Evolutionary conservation across 441 rosid species (phyloP).

Genomic region (Brassica hybrid): DNA sequence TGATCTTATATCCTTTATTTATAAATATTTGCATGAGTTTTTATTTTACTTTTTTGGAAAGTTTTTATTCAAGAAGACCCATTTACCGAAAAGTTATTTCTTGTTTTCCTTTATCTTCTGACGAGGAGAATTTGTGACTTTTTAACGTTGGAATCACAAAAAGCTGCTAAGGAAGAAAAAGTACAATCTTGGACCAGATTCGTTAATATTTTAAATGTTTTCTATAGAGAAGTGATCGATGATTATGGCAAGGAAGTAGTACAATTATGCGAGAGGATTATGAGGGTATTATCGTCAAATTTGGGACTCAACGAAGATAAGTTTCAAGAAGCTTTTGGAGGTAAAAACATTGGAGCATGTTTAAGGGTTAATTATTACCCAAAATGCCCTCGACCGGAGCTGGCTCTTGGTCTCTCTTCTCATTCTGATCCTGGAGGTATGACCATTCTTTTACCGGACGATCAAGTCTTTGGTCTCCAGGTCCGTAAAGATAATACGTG

Average conservation of each 20-base stretch:
- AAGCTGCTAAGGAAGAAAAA: neutral
- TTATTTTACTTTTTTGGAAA: neutral
- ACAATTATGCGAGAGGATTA: conserved; percentile 59
- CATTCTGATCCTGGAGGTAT: conserved; percentile 92
- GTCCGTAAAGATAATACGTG: conserved; percentile 57
- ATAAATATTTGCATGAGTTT: neutral
- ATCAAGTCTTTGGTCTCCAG: conserved; percentile 72
- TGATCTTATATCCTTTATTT: no score
- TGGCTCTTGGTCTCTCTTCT: conserved; percentile 78
- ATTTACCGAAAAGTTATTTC: neutral
- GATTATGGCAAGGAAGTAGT: conserved; percentile 74
- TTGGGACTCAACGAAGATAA: conserved; percentile 58
- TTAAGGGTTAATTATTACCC: conserved; percentile 80
- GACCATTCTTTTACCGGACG: conserved; percentile 82
- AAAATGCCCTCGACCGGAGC: conserved; percentile 85
- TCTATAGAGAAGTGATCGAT: conserved; percentile 65
- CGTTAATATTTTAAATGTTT: no score
- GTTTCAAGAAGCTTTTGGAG: conserved; percentile 76
- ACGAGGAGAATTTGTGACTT: neutral
- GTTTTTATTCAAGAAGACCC: neutral
- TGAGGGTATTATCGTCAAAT: conserved; percentile 74
- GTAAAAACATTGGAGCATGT: conserved; percentile 68
- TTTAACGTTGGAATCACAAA: conserved; percentile 16
- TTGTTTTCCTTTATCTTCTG: neutral
- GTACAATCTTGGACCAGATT: no score